Percentiles rank a stretch among this genome's conserved stretches.
phyloP scores from a whole-genome alignment of 805 yeast genomes.

The Torulaspora microellipsoides region DNA sequence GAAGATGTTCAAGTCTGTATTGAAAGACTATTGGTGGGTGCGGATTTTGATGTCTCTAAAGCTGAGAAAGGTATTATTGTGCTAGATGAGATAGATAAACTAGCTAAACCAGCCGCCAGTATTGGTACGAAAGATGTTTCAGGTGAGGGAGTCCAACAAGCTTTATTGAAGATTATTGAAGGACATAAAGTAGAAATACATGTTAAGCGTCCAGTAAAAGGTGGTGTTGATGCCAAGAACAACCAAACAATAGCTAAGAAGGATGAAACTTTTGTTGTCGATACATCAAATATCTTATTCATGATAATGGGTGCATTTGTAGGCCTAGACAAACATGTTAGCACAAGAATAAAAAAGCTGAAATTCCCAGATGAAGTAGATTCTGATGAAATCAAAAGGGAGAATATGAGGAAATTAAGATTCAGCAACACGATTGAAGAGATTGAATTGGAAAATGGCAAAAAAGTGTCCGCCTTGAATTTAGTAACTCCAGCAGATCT shows the following conservation, averaged over 20 bases:
- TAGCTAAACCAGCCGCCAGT: constrained; percentile 45
- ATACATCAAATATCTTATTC: constrained; percentile 53
- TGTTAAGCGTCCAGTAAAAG: constrained; percentile 41
- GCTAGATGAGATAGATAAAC: constrained; percentile 54
- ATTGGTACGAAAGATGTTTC: constrained; percentile 53
- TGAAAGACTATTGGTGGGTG: constrained; percentile 45
- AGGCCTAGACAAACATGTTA: constrained; percentile 48
- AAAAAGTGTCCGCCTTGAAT: constrained; percentile 40
- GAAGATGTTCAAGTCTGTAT: constrained; percentile 59
- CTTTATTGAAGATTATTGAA: constrained; percentile 51
- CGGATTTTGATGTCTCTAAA: constrained; percentile 47
- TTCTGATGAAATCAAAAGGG: constrained; percentile 6
- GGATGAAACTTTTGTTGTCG: constrained; percentile 44
- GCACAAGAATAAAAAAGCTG: constrained; percentile 35
- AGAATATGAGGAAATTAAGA: constrained; percentile 14
- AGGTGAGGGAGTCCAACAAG: constrained; percentile 65
- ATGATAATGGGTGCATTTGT: constrained; percentile 61
- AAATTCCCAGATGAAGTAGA: constrained; percentile 17
- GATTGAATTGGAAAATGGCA: constrained; percentile 37
- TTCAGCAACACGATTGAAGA: constrained; percentile 33
- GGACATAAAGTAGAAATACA: constrained; percentile 50
- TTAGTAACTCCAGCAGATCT: constrained; percentile 48
- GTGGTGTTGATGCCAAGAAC: constrained; percentile 21
- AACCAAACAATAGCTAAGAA: constrained; percentile 34
- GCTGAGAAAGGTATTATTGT: constrained; percentile 58